Evolutionary conservation across 2,329 filamentous ascomycete genomes (phyloP), one percentile per base, ranked within the genome.

Genomic region (Penicillium vulpinum): DNA sequence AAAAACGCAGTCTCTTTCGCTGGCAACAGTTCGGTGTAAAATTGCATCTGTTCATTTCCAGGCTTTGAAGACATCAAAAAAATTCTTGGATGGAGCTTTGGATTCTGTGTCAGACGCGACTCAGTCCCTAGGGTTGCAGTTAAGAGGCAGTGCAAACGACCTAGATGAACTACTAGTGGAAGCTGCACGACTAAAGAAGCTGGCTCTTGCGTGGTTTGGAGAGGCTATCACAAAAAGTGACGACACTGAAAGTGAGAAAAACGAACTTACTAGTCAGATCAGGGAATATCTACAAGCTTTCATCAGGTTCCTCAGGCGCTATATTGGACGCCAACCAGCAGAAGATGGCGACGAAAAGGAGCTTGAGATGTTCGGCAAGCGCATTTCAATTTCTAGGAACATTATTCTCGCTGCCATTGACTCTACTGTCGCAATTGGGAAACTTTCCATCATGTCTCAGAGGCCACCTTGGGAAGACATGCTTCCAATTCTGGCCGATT

Each of bases 131-230:
- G 71, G 68, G 16, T 62, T 74, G 29, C 70, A 73, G 26, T 56
- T 78, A 10, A 74, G 73, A 57, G 77, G 77, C 4, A 77, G 68
- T 28, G 56, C 70, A 10, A 66, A 61, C 39, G 77, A 78, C 33
- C 58, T 79, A n/a, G 77, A 79, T 56, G 76, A 78, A 33, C 63
- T 79, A 5, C 62, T 79, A 15, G 66, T 78, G 41, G 75, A 77
- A 60, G 67, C 76, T 24, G 74, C 75, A 4, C 75, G 71, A 57
- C 63, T 79, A 33, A 78, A 78, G 56, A 79, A 78, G 55, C 49
- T 71, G 28, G 64, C 75, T 4, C 75, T 78, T 67, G 66, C 66
- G 40, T 71, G 68, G 63, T 67, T 74, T 55, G 72, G 73, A 2
- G 69, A 74, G 13, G 51, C 59, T 8, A 60, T 74, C 15, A 58